These are phyloP conservation scores for Pittosporum tobira DNA, from an alignment of 129 eudicot species.

Conservation along the genomic window DNA sequence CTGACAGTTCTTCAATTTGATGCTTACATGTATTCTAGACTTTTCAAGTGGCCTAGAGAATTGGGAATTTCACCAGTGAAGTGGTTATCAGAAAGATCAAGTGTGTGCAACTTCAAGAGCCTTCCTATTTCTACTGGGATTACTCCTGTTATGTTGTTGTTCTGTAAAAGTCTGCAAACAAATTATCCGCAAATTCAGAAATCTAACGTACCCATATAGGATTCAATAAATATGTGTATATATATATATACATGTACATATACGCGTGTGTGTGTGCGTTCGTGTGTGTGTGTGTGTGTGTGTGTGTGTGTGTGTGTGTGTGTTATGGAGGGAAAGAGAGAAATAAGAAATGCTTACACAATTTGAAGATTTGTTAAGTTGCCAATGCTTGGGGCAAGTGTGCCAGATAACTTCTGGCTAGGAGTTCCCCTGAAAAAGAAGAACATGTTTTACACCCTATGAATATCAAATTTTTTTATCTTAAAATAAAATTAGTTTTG, in stretches of 20 bases:
- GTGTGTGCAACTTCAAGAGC: slow-evolving; percentile 66
- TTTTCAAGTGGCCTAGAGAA: slow-evolving; percentile 50
- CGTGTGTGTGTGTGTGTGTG: too few species aligned
- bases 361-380: slow-evolving; percentile 86
- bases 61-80: slow-evolving; percentile 61
- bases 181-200: neutral
- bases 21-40: slow-evolving; percentile 71
- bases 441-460: slow-evolving; percentile 2
- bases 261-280: too few species aligned
- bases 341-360: slow-evolving; percentile 31
- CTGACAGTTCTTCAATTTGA: slow-evolving; percentile 7
- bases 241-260: neutral
- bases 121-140: slow-evolving; percentile 68
- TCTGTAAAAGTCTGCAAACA: slow-evolving; percentile 71
- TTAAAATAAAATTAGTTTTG: neutral
- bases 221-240: neutral
- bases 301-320: neutral
- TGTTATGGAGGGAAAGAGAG: too few species aligned
- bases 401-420: slow-evolving; percentile 77
- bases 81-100: slow-evolving; percentile 79
- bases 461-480: neutral
- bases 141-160: slow-evolving; percentile 67
- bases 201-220: neutral
- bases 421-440: slow-evolving; percentile 66
- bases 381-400: slow-evolving; percentile 83